A percentile compares a stretch with the other conserved stretches of the same genome.
These are phyloP conservation scores for Ophiocordyceps sinensis DNA, from an alignment of 2,329 filamentous ascomycete species.

Conservation along the genomic window DNA sequence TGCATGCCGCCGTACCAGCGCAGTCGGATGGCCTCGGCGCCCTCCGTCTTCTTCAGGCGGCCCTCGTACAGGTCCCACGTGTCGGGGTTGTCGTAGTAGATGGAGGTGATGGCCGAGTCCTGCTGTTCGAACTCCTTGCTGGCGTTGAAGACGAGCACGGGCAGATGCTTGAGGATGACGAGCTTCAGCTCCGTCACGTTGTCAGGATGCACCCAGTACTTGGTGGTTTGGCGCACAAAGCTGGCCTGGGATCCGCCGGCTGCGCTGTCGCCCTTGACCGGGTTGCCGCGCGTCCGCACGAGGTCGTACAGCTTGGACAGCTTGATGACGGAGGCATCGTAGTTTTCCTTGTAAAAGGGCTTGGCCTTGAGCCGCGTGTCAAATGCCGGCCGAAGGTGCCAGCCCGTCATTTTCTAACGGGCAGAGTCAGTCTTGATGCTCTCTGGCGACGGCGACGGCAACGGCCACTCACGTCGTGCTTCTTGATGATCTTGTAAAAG, in stretches of 20 bases:
- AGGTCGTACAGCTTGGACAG: constrained; percentile 91
- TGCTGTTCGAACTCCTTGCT: constrained; percentile 89
- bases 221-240: constrained; percentile 94
- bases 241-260: constrained; percentile 87
- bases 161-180: constrained; percentile 93
- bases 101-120: constrained; percentile 92
- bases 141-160: constrained; percentile 91
- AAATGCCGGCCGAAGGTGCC: constrained; percentile 92
- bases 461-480: constrained; percentile 67
- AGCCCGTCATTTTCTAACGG: constrained; percentile 74
- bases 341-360: constrained; percentile 98
- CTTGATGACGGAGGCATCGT: constrained; percentile 88
- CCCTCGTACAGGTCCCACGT: constrained; percentile 92
- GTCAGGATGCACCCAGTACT: constrained; percentile 98
- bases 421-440: constrained; percentile 9
- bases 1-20: constrained; percentile 98
- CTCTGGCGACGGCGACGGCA: no score
- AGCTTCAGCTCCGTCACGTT: constrained; percentile 98
- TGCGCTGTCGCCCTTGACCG: constrained; percentile 78
- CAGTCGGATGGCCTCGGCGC: constrained; percentile 88
- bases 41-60: constrained; percentile 92
- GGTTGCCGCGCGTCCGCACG: constrained; percentile 84
- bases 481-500: constrained; percentile 99
- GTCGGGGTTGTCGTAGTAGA: constrained; percentile 93
- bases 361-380: constrained; percentile 87